Percentiles rank a stretch among this genome's conserved stretches.
Evolutionary conservation across 148 eudicot species (phyloP).

Genomic region (Persicaria tinctoria): DNA sequence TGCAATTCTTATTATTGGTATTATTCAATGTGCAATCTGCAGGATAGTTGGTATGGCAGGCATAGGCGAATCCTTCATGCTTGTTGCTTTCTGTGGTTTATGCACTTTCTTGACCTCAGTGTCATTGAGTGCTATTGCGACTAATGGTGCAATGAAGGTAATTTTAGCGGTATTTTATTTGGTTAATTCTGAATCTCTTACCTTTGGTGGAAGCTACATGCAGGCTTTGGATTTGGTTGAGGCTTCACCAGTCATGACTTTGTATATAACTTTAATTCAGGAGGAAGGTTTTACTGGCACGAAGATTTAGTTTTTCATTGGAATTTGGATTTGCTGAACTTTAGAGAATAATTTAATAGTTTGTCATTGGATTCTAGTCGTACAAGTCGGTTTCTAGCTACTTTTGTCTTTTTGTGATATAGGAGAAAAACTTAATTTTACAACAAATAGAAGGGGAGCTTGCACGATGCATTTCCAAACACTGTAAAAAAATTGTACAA

Average conservation of each 20-base stretch:
- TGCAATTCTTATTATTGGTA: background rate
- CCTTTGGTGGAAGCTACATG: background rate
- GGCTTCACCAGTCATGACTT: background rate
- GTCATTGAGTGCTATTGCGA: slow-evolving; percentile 96
- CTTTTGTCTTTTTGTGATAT: background rate
- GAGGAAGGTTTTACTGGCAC: background rate
- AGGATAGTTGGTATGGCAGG: slow-evolving; percentile 99
- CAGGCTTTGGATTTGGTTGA: slow-evolving; percentile 4
- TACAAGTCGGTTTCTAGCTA: slow-evolving; percentile 5
- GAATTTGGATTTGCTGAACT: background rate
- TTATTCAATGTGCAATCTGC: slow-evolving; percentile 20
- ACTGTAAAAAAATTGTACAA: background rate
- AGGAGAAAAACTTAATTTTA: background rate
- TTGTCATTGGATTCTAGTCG: background rate
- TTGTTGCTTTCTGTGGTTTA: slow-evolving; percentile 80
- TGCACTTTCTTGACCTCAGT: slow-evolving; percentile 93
- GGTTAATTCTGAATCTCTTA: background rate
- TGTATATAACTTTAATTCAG: background rate
- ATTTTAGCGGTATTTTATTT: background rate
- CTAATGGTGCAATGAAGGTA: slow-evolving; percentile 99
- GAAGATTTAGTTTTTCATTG: background rate
- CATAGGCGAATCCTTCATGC: slow-evolving; percentile 71
- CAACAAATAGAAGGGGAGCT: slow-evolving; percentile 5
- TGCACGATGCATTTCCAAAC: background rate
- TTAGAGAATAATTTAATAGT: background rate